These are phyloP conservation scores for Madurella mycetomatis DNA, from an alignment of 2,329 filamentous ascomycete genomes.

Conservation along the genomic window DNA sequence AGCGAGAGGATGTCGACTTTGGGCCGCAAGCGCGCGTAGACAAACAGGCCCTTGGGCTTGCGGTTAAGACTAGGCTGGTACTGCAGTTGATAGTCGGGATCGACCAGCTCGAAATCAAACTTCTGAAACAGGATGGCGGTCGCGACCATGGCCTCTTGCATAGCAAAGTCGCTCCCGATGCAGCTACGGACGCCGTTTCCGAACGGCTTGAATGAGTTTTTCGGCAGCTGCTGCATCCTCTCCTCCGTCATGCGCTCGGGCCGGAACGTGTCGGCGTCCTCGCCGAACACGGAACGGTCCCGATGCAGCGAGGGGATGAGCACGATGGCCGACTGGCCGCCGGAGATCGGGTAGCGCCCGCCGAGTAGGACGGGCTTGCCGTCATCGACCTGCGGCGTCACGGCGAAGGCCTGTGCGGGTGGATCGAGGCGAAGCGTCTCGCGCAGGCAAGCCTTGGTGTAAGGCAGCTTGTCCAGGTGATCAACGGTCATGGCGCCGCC, in stretches of 20 bases:
- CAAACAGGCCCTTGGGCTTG: conserved; percentile 56
- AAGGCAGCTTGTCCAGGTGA: conserved; percentile 54
- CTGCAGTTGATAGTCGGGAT: conserved; percentile 55
- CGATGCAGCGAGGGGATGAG: conserved; percentile 53
- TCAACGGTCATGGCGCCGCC: conserved; percentile 53
- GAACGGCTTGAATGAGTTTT: conserved; percentile 67
- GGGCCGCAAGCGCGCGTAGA: too few relatives aligned
- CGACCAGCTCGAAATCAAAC: conserved; percentile 61
- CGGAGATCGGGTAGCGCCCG: conserved; percentile 57
- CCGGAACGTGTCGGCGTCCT: conserved; percentile 60
- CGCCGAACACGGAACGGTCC: conserved; percentile 61
- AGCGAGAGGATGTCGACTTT: too few relatives aligned
- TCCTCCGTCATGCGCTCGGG: conserved; percentile 71
- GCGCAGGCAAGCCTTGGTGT: conserved; percentile 59
- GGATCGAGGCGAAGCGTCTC: conserved; percentile 62
- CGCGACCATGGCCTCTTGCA: conserved; percentile 64
- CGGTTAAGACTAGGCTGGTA: conserved; percentile 56
- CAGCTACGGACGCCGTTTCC: conserved; percentile 56
- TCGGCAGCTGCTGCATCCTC: conserved; percentile 56
- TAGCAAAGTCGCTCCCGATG: conserved; percentile 69
- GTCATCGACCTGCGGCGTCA: conserved; percentile 50
- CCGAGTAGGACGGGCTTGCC: conserved; percentile 46
- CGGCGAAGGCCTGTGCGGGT: conserved; percentile 48
- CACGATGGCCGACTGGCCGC: conserved; percentile 45
- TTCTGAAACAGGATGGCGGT: conserved; percentile 64